phyloP scores from a whole-genome alignment of 768 basidiomycete species.

The Tulasnella sp. region DNA sequence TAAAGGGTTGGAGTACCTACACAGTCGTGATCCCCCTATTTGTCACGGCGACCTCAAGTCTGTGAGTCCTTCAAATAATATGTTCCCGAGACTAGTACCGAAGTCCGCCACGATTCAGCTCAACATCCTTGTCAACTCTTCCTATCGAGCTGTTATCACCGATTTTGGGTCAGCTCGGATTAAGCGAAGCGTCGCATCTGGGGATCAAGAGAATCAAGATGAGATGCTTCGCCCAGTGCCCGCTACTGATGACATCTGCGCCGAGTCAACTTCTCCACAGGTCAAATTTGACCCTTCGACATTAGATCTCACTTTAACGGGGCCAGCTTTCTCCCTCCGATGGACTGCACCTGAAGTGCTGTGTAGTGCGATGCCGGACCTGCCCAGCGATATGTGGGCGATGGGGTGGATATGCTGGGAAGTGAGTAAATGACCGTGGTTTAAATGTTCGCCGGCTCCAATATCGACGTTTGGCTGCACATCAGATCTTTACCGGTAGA shows the following conservation, averaged over 20 bases:
- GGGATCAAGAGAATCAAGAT: neutral
- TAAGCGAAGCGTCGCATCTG: neutral
- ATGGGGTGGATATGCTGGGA: neutral
- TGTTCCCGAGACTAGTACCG: neutral
- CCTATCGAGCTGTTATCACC: neutral
- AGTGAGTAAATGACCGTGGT: neutral
- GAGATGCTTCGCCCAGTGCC: neutral
- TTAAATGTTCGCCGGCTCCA: too few relatives aligned
- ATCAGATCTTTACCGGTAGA: neutral
- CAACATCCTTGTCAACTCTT: constrained; percentile 1
- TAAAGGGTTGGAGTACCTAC: neutral
- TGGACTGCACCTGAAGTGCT: neutral
- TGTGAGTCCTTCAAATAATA: neutral
- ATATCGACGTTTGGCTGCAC: neutral
- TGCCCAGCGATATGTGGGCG: neutral
- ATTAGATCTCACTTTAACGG: neutral
- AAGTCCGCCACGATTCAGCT: neutral
- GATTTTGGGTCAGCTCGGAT: neutral
- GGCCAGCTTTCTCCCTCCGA: neutral
- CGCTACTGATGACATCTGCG: neutral
- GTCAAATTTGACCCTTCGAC: neutral
- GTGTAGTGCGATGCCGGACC: neutral
- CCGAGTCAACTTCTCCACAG: neutral
- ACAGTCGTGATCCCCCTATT: neutral
- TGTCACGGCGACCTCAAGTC: neutral